Percentiles rank a stretch among this genome's conserved stretches.
Evolutionary conservation across 2,329 filamentous ascomycete genomes (phyloP).

Genomic region (Zymoseptoria ardabiliae): DNA sequence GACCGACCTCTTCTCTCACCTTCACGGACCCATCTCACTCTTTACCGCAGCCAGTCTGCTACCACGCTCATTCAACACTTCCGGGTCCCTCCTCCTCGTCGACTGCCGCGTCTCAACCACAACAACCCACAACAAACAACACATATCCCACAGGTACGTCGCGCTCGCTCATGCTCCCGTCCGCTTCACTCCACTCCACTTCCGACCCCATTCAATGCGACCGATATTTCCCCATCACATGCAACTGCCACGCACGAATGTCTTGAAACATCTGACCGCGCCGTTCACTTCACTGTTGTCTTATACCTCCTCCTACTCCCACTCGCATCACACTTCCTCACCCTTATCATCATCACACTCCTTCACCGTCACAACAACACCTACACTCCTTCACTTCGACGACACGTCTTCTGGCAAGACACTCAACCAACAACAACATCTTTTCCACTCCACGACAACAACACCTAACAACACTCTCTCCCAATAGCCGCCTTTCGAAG

Average conservation of each 20-base stretch:
- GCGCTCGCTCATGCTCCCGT: neutral
- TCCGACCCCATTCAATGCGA: neutral
- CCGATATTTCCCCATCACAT: neutral
- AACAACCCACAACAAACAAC: neutral
- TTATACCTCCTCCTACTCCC: neutral
- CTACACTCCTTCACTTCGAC: neutral
- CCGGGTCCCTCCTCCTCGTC: neutral
- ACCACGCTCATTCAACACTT: neutral
- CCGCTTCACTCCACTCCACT: neutral
- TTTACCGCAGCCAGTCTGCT: neutral
- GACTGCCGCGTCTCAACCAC: neutral
- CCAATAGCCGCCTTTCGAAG: neutral
- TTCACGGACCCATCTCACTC: neutral
- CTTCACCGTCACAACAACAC: neutral
- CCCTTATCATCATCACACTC: neutral
- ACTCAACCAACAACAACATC: neutral
- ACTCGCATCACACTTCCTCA: neutral
- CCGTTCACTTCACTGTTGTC: neutral
- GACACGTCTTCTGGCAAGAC: neutral
- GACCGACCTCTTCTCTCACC: too few relatives aligned
- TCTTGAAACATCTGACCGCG: neutral
- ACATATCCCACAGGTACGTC: neutral
- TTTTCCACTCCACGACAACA: neutral
- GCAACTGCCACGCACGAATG: neutral
- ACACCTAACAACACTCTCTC: neutral